These are phyloP conservation scores for Paratinospora sagittata DNA, from an alignment of 164 flowering plant genomes.

Conservation along the genomic window DNA sequence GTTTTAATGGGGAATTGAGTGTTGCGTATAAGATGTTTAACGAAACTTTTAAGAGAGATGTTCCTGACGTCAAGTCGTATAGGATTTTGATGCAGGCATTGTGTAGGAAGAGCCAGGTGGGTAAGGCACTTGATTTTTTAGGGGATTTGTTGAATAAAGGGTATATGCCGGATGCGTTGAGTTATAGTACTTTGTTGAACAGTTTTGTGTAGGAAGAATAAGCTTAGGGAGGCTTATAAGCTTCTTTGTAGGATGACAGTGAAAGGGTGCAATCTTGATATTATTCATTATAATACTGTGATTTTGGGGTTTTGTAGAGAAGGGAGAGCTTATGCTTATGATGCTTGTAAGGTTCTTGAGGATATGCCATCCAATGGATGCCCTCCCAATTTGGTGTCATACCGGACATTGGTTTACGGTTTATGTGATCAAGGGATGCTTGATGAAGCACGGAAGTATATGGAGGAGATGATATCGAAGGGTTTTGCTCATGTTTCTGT, in stretches of 20 bases:
- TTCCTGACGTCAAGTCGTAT: constrained; percentile 70
- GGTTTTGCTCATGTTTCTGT: constrained; percentile 71
- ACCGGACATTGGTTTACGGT: constrained; percentile 71
- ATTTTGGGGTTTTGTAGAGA: too few species aligned
- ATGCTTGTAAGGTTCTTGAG: too few species aligned
- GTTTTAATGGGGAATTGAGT: constrained; percentile 51
- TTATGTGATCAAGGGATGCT: constrained; percentile 62
- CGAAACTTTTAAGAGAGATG: constrained; percentile 66
- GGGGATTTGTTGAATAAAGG: constrained; percentile 95
- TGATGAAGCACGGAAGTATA: constrained; percentile 56
- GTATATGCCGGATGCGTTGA: constrained; percentile 73
- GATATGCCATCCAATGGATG: too few species aligned
- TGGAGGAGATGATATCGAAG: constrained; percentile 56
- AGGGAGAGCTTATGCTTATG: too few species aligned
- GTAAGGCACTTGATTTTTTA: constrained; percentile 55
- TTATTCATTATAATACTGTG: constrained; percentile 81
- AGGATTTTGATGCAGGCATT: constrained; percentile 77
- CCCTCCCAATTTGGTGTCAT: too few species aligned
- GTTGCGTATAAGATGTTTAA: constrained; percentile 67
- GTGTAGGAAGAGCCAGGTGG: too few species aligned
- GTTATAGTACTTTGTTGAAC: constrained; percentile 72
- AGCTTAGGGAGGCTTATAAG: constrained; percentile 98
- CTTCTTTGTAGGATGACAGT: constrained; percentile 93
- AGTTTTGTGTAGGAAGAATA: constrained; percentile 93
- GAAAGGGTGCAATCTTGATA: constrained; percentile 86